Base-by-base conservation (phyloP, 1,139 yeast genomes). In the Blastobotrys malaysiensis region DNA sequence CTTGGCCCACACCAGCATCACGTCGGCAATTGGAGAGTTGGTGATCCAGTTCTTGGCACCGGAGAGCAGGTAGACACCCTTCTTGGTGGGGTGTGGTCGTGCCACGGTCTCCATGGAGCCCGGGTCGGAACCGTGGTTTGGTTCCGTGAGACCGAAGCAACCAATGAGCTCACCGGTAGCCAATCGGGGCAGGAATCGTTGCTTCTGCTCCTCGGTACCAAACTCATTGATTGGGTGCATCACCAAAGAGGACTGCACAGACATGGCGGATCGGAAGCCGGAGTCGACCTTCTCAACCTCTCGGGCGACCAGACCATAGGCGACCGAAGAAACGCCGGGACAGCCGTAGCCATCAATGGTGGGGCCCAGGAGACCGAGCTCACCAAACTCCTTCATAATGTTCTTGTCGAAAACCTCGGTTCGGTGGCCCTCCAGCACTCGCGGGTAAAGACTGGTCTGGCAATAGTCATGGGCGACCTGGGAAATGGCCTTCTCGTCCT, bases 11-110 rank as follows among this genome's bases (percentile, higher is more conserved):
- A 74, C 73, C 14, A 75, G 65, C 46, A 70, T 55, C 18, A 75
- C 63, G 52, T 74, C 78, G 18, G 78, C 78, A 58, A 74, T 73
- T 19, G 78, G 78, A 2, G 78, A 70, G 64, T 75, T 74, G 51
- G 78, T 75, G 67, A 74, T 74, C 78, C 78, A 74, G 55, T 66
- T 74, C 63, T 74, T 74, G 46, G 77, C 70, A 14, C 78, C 78
- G 45, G 66, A 66, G 43, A 74, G 67, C 46, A 74, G 62, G 57
- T 72, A 74, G 9, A 73, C 76, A 24, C 76, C 77, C 58, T 71
- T 61, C 59, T 73, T 74, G 22, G 74, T 69, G 16, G 77, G 77
- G 57, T 74, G 77, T 18, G 66, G 70, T 50, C 66, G 63, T 20
- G 78, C 78, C 6, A 60, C 62, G 16, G 78, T 75, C 60, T 73